A percentile compares a stretch with the other conserved stretches of the same genome.
Conservation (phyloP, 305 asterid genomes). For the Fraxinus dipetala region DNA sequence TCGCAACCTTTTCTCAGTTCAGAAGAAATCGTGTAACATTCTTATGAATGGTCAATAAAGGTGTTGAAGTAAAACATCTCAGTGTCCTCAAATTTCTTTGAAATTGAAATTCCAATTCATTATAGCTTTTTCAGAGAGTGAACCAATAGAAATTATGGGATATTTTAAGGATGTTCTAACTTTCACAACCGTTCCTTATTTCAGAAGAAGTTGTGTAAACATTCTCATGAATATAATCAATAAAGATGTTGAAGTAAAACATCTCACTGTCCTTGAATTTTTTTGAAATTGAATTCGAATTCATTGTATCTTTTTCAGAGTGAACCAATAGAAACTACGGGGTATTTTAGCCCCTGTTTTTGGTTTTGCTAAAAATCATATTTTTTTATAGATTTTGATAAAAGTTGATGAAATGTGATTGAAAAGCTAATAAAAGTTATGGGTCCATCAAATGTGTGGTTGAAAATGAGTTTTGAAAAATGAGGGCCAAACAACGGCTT, state of each 20-base stretch:
- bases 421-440: neutral
- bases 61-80: neutral
- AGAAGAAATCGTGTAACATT: neutral
- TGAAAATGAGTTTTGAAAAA: neutral
- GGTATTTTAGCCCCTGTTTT: neutral
- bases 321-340: neutral
- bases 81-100: neutral
- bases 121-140: neutral
- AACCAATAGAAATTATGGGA: neutral
- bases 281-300: neutral
- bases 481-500: neutral
- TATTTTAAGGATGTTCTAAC: neutral
- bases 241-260: neutral
- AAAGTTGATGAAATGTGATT: neutral
- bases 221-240: neutral
- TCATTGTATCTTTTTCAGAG: neutral
- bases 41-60: neutral
- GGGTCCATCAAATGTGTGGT: neutral
- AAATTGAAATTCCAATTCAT: neutral
- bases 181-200: neutral
- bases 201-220: neutral
- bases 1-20: neutral
- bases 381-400: neutral
- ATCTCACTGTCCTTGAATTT: neutral
- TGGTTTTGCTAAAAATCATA: neutral